Percentiles rank a stretch among this genome's conserved stretches.
These are phyloP conservation scores for Salix brachista DNA, from an alignment of 345 rosid genomes.

Conservation along the genomic window DNA sequence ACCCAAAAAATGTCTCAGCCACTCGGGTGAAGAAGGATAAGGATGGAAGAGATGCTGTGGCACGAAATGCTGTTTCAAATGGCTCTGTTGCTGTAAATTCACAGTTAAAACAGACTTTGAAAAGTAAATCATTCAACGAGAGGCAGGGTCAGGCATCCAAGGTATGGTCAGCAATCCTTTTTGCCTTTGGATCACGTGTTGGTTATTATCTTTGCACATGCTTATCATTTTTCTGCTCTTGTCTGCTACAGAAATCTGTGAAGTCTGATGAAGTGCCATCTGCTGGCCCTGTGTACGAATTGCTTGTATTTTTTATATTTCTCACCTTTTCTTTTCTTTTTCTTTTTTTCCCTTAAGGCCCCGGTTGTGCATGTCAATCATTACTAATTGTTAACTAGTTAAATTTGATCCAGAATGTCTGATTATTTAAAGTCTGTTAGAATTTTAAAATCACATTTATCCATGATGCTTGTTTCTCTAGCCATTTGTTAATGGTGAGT, in stretches of 20 bases:
- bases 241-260: constrained; percentile 48
- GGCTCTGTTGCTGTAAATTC: constrained; percentile 46
- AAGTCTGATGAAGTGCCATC: constrained; percentile 44
- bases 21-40: constrained; percentile 41
- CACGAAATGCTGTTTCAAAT: constrained; percentile 36
- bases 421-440: not conserved
- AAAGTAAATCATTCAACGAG: constrained; percentile 49
- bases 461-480: constrained; percentile 1
- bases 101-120: constrained; percentile 40
- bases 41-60: constrained; percentile 41
- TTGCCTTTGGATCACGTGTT: constrained; percentile 3
- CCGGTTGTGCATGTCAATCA: not conserved
- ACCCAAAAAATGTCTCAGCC: constrained; percentile 38
- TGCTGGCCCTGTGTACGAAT: constrained; percentile 54
- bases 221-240: constrained; percentile 29
- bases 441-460: constrained; percentile 1
- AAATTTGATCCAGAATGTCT: not conserved
- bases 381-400: not conserved
- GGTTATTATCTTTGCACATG: not conserved
- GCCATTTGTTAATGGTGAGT: constrained; percentile 24
- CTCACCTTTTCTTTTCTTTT: not conserved
- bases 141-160: constrained; percentile 41
- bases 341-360: not conserved
- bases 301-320: constrained; percentile 7
- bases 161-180: constrained; percentile 29